phyloP scores from a whole-genome alignment of 1,139 yeast species.

The Candida sojae region DNA sequence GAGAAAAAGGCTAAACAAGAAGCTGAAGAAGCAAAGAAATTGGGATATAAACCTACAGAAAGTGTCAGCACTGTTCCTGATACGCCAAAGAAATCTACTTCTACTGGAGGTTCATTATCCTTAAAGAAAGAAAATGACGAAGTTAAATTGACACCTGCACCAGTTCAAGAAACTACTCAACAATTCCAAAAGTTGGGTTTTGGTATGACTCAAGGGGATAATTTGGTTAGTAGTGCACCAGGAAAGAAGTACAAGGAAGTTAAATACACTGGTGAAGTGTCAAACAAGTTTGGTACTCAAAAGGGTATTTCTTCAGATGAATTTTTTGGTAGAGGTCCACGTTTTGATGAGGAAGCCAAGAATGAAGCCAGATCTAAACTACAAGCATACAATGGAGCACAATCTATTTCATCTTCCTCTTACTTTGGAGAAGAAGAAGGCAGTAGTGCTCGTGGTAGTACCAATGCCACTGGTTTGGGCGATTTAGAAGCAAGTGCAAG shows the following conservation, averaged over 20 bases:
- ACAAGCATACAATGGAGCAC: conserved; percentile 81
- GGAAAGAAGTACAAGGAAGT: conserved; percentile 49
- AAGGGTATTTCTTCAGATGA: conserved; percentile 96
- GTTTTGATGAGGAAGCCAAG: conserved; percentile 75
- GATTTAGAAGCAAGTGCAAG: conserved; percentile 60
- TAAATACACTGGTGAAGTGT: conserved; percentile 69
- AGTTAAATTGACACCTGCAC: conserved; percentile 22
- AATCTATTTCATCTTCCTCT: conserved; percentile 85
- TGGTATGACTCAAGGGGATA: conserved; percentile 67
- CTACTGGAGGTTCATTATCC: conserved; percentile 16
- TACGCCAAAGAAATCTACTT: conserved; percentile 9
- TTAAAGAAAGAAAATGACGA: conserved; percentile 15
- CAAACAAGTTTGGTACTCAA: conserved; percentile 79
- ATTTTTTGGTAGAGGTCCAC: conserved; percentile 82
- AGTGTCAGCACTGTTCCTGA: conserved; percentile 22
- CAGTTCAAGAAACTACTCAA: conserved; percentile 62
- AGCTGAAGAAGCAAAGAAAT: conserved; percentile 67
- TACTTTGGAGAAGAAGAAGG: conserved; percentile 88
- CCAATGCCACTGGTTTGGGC: conserved; percentile 27
- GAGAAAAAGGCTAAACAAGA: conserved; percentile 86
- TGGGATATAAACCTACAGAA: conserved; percentile 70
- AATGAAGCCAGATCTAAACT: conserved; percentile 79
- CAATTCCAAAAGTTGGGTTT: conserved; percentile 79
- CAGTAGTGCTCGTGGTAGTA: conserved; percentile 24
- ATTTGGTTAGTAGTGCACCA: conserved; percentile 31